Base-by-base conservation (phyloP, 2,329 filamentous ascomycete species). In the Pestalotiopsis sp. region DNA sequence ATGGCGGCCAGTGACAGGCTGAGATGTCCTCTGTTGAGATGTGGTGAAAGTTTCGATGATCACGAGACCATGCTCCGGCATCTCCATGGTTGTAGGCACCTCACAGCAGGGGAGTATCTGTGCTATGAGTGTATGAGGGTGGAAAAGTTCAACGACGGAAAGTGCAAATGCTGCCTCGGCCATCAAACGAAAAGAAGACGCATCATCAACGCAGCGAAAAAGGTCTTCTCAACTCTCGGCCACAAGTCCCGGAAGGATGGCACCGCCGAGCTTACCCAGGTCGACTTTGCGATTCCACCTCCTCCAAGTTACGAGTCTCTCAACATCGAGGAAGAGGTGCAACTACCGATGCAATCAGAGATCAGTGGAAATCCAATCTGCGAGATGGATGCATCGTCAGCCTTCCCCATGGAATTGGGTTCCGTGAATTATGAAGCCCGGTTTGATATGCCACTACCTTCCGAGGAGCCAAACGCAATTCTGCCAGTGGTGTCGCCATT, bases 31-130 rank as follows among this genome's bases (percentile, higher is more conserved):
- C 77, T 88, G 70, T 74, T 87, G 52, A 81, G 81, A 52, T 89
- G 86, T 74, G 82, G 82, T 59, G 82, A 83, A 72, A 82, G 77
- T 9, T 87, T 87, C 74, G 75, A 80, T 17, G 81, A 83, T 75
- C 86, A 88, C 72, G 86, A 88, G 75, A 70, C 80, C 68, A 87
- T 88, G 86, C 80, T 88, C 64, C 82, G 81, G 72, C 87, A 88
- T 70, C 78, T 88, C 11, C 82, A 84, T 68, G 77, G 76, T 52
- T 88, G 86, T 73, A 78, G 80, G 38, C 80, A 85, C 73, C 81
- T 88, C 39, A 75, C 80, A 31, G 81, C 80, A 3, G 84, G 85
- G 68, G 84, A 88, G 78, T 88, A 88, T 72, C 83, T 85, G 80
- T 89, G 86, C 74, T 88, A 86, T 73, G 83, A 87, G 49, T 87